Evolutionary conservation across 768 basidiomycete species (phyloP).

Genomic region (Tubosaeta sp.): DNA sequence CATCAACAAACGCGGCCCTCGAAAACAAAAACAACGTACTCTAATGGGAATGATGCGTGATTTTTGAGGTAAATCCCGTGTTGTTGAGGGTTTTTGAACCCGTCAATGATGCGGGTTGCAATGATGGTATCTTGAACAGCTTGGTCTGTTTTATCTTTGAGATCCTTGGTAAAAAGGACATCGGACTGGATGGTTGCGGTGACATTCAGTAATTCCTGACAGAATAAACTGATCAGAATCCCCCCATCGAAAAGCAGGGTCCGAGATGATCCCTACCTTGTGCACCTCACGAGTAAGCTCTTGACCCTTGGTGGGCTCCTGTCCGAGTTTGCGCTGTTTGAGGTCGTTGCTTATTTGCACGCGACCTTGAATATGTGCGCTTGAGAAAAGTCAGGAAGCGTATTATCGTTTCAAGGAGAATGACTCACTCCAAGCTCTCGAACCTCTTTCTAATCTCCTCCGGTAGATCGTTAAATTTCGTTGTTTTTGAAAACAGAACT

Average conservation of each 20-base stretch:
- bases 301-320: conserved; percentile 69
- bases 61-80: conserved; percentile 69
- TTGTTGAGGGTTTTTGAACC: conserved; percentile 71
- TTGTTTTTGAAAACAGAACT: conserved; percentile 40
- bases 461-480: conserved; percentile 81
- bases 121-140: conserved; percentile 78
- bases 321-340: conserved; percentile 69
- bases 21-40: conserved; percentile 43
- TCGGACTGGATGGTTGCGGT: conserved; percentile 65
- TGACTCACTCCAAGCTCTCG: conserved; percentile 66
- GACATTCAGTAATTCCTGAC: conserved; percentile 61
- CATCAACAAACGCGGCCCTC: background rate
- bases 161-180: conserved; percentile 58
- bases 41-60: conserved; percentile 76
- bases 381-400: conserved; percentile 26
- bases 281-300: conserved; percentile 63
- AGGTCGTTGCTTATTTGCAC: conserved; percentile 78
- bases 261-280: conserved; percentile 47
- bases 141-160: conserved; percentile 72
- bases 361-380: conserved; percentile 69
- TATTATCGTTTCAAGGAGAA: background rate
- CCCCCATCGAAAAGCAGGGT: background rate
- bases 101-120: conserved; percentile 73
- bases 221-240: background rate
- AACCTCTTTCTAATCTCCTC: conserved; percentile 61